phyloP scores from a whole-genome alignment of 208 protist species.

The Crithidia mellificae region DNA sequence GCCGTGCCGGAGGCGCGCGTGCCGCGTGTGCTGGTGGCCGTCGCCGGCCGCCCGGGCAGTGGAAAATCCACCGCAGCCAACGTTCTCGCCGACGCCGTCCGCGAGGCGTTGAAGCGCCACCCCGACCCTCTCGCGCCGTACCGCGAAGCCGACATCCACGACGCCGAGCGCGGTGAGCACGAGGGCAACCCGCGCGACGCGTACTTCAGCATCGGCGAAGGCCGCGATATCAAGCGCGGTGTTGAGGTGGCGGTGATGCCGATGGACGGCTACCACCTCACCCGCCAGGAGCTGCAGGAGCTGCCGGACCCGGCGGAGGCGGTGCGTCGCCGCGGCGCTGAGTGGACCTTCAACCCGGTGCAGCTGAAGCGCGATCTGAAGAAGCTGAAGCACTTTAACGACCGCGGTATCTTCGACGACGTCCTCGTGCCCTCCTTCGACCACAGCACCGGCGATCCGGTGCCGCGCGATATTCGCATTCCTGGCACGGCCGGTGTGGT shows the following conservation, averaged over 20 bases:
- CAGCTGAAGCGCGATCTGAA: slow-evolving; percentile 57
- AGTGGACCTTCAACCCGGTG: slow-evolving; percentile 81
- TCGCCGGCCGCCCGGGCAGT: slow-evolving; percentile 74
- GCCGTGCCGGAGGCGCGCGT: slow-evolving; percentile 24
- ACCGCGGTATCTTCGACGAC: slow-evolving; percentile 44
- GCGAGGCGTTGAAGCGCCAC: slow-evolving; percentile 22
- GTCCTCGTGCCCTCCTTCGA: slow-evolving; percentile 78
- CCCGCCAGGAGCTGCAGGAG: slow-evolving; percentile 43
- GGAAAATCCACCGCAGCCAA: slow-evolving; percentile 68
- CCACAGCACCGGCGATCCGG: slow-evolving; percentile 68
- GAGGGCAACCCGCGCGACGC: slow-evolving; percentile 5
- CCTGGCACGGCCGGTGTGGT: slow-evolving; percentile 48
- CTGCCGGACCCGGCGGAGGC: slow-evolving; percentile 68
- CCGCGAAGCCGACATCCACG: slow-evolving; percentile 11
- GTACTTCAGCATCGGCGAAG: slow-evolving; percentile 8
- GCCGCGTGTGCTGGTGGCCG: slow-evolving; percentile 62
- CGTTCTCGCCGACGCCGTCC: slow-evolving; percentile 47
- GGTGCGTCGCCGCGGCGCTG: slow-evolving; percentile 59
- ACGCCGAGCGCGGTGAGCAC: slow-evolving; percentile 13
- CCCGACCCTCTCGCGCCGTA: slow-evolving; percentile 17
- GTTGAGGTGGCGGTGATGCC: slow-evolving; percentile 65
- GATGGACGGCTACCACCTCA: slow-evolving; percentile 86
- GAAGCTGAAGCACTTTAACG: slow-evolving; percentile 32
- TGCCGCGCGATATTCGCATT: slow-evolving; percentile 50
- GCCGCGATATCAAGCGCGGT: slow-evolving; percentile 3